Evolutionary conservation across 2,329 filamentous ascomycete species (phyloP).

Genomic region (Verticillium dahliae): DNA sequence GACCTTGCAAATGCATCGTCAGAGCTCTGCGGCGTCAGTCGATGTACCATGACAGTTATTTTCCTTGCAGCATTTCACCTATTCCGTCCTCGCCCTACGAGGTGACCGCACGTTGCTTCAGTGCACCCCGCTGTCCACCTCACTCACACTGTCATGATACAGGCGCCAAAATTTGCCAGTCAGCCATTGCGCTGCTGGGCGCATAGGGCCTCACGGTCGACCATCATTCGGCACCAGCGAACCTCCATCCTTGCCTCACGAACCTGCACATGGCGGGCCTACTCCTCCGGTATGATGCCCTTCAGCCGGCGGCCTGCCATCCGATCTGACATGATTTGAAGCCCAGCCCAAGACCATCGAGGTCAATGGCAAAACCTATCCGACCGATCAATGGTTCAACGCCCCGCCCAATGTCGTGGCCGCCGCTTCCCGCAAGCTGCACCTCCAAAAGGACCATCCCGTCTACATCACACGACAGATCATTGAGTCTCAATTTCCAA

Average conservation of each 20-base stretch:
- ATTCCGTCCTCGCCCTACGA: too few relatives aligned
- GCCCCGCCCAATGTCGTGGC: slow-evolving; percentile 67
- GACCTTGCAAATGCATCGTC: too few relatives aligned
- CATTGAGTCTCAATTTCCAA: slow-evolving; percentile 82
- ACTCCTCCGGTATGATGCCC: slow-evolving; percentile 15
- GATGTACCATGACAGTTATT: too few relatives aligned
- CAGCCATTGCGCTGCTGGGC: slow-evolving; percentile 8
- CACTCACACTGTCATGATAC: slow-evolving; percentile 1
- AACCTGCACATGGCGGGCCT: slow-evolving; percentile 6
- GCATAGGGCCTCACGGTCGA: slow-evolving; percentile 3
- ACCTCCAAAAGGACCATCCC: slow-evolving; percentile 86
- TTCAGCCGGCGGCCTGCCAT: not conserved
- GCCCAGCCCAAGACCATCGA: slow-evolving; percentile 30
- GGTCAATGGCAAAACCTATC: slow-evolving; percentile 58
- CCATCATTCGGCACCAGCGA: slow-evolving; percentile 1
- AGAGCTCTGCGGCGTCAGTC: too few relatives aligned
- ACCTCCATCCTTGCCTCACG: not conserved
- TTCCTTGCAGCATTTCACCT: too few relatives aligned
- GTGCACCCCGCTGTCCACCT: not conserved
- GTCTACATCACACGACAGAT: slow-evolving; percentile 85
- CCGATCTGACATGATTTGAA: not conserved
- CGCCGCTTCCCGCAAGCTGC: slow-evolving; percentile 71
- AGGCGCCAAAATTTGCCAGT: slow-evolving; percentile 6
- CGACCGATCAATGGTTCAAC: slow-evolving; percentile 80
- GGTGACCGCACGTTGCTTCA: too few relatives aligned